These are phyloP conservation scores for Neofusicoccum sp. DNA, from an alignment of 2,329 filamentous ascomycete genomes.

Conservation along the genomic window DNA sequence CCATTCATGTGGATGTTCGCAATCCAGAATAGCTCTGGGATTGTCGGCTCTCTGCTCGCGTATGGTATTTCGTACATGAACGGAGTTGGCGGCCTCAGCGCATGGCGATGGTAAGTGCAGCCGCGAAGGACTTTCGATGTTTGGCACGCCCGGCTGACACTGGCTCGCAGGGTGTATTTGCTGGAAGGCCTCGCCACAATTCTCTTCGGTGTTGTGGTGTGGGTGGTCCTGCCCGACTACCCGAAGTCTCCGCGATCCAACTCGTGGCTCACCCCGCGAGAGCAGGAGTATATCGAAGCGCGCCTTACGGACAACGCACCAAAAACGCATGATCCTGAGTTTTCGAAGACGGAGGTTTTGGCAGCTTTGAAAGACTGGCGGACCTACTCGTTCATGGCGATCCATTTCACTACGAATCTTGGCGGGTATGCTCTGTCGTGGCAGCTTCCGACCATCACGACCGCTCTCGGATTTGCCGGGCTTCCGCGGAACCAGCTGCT, in stretches of 20 bases:
- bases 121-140: background rate
- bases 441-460: slow-evolving; percentile 45
- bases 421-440: slow-evolving; percentile 44
- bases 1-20: slow-evolving; percentile 37
- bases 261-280: slow-evolving; percentile 39
- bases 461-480: slow-evolving; percentile 42
- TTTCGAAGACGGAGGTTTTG: slow-evolving; percentile 37
- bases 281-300: slow-evolving; percentile 43
- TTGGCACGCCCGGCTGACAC: background rate
- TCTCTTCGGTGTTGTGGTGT: slow-evolving; percentile 41
- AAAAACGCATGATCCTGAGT: slow-evolving; percentile 38
- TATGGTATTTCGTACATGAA: slow-evolving; percentile 27
- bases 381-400: slow-evolving; percentile 39
- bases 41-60: slow-evolving; percentile 32
- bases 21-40: slow-evolving; percentile 33
- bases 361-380: slow-evolving; percentile 34
- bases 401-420: slow-evolving; percentile 41
- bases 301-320: slow-evolving; percentile 42
- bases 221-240: slow-evolving; percentile 44
- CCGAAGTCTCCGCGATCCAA: slow-evolving; percentile 41
- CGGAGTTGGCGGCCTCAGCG: slow-evolving; percentile 23
- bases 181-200: slow-evolving; percentile 46
- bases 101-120: slow-evolving; percentile 24
- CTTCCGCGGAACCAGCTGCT: slow-evolving; percentile 47
- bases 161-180: slow-evolving; percentile 39